phyloP scores from a whole-genome alignment of 805 yeast species.

The Wickerhamiella siamensis region DNA sequence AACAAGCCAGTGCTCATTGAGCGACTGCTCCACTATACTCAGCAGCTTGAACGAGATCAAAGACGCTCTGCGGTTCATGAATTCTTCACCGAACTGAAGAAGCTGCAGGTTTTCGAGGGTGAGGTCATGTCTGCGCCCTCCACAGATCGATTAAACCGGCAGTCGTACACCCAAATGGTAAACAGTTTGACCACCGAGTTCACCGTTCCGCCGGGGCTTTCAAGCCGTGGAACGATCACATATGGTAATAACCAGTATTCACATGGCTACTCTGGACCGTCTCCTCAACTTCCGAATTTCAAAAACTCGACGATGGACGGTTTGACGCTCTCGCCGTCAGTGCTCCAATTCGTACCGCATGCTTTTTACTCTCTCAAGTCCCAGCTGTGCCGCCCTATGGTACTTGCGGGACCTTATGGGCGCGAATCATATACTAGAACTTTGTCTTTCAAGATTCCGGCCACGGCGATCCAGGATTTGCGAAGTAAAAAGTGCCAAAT shows the following conservation, averaged over 20 bases:
- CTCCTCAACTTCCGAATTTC: background rate
- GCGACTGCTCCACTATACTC: conserved; percentile 34
- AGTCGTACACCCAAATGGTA: background rate
- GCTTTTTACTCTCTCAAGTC: conserved; percentile 18
- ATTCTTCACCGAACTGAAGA: background rate
- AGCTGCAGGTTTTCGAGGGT: background rate
- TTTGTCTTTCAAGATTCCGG: conserved; percentile 30
- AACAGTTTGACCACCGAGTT: background rate
- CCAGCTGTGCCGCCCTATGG: conserved; percentile 13
- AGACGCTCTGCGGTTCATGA: background rate
- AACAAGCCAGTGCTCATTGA: conserved; percentile 47
- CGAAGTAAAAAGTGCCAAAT: conserved; percentile 26
- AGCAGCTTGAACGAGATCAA: background rate
- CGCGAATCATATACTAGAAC: conserved; percentile 4
- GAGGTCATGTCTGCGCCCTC: background rate
- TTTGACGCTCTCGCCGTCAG: background rate
- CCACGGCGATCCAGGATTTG: conserved; percentile 31
- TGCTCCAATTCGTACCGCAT: conserved; percentile 13
- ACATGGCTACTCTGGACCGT: too few relatives aligned
- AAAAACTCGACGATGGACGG: background rate
- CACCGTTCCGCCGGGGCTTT: background rate
- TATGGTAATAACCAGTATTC: too few relatives aligned
- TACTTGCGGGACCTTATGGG: conserved; percentile 11
- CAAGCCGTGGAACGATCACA: background rate
- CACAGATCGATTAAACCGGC: too few relatives aligned